These are phyloP conservation scores for Arbutus unedo DNA, from an alignment of 148 eudicot species.

Conservation along the genomic window DNA sequence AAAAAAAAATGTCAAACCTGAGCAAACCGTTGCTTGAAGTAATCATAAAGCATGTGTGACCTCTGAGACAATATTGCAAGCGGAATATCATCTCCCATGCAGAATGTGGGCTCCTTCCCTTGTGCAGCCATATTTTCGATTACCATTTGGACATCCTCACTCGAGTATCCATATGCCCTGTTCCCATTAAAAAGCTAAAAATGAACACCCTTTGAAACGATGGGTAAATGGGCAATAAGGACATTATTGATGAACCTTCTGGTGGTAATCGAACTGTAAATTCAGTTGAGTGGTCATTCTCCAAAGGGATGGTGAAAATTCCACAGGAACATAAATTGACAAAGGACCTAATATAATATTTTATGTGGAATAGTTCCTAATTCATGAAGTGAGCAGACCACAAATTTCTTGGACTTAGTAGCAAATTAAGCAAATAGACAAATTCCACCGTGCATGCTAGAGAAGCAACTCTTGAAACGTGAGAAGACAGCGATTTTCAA, in stretches of 20 bases:
- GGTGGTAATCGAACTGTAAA: not conserved
- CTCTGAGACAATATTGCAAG: conserved; percentile 81
- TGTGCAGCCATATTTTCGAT: conserved; percentile 96
- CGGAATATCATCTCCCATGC: conserved; percentile 99
- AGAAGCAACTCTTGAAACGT: not conserved
- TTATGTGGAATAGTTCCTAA: not conserved
- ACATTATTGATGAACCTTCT: conserved; percentile 1
- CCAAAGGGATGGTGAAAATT: not conserved
- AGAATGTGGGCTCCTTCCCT: conserved; percentile 97
- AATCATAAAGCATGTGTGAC: conserved; percentile 90
- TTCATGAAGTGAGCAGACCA: not conserved
- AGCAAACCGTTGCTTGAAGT: conserved; percentile 97
- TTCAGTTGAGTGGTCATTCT: not conserved
- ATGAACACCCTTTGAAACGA: conserved; percentile 15
- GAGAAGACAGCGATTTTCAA: not conserved
- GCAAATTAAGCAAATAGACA: not conserved
- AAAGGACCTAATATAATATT: not conserved
- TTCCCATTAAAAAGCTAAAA: conserved; percentile 19
- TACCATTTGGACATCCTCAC: conserved; percentile 99
- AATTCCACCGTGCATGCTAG: not conserved
- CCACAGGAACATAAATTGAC: not conserved
- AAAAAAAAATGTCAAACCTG: conserved; percentile 49
- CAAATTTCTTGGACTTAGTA: not conserved
- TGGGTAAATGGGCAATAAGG: conserved; percentile 14
- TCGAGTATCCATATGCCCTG: conserved; percentile 99